Percentiles rank a stretch among this genome's conserved stretches.
These are phyloP conservation scores for Nosema muscidifuracis DNA, from an alignment of 371 early-diverging fungal genomes.

Conservation along the genomic window DNA sequence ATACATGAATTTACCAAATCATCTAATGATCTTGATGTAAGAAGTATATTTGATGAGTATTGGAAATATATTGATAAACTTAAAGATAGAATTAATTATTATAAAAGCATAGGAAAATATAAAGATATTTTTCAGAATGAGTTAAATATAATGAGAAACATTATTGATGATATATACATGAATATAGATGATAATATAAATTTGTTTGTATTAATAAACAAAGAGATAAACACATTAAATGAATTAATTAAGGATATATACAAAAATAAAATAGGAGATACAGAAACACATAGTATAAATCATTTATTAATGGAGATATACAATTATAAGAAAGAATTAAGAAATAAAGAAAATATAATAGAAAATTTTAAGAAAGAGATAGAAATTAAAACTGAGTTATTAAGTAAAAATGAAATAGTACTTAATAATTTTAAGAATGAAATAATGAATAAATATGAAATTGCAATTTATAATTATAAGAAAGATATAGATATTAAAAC, in stretches of 20 bases:
- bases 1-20: not conserved
- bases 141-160: not conserved
- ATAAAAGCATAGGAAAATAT: not conserved
- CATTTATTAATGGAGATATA: not conserved
- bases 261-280: not conserved
- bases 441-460: not conserved
- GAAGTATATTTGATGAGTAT: not conserved
- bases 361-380: not conserved
- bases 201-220: not conserved
- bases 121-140: not conserved
- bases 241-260: not conserved
- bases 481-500: too few species aligned
- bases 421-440: not conserved
- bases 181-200: not conserved
- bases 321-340: not conserved
- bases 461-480: too few species aligned
- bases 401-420: not conserved
- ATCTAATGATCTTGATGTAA: not conserved
- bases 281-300: not conserved
- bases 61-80: not conserved
- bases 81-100: not conserved
- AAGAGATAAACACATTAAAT: not conserved
- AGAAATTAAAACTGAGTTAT: not conserved
- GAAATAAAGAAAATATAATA: not conserved
- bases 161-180: not conserved